Evolutionary conservation across 768 basidiomycete species (phyloP), one percentile per base, ranked within the genome.

Genomic region (Porphyrellus cyaneotinctus): DNA sequence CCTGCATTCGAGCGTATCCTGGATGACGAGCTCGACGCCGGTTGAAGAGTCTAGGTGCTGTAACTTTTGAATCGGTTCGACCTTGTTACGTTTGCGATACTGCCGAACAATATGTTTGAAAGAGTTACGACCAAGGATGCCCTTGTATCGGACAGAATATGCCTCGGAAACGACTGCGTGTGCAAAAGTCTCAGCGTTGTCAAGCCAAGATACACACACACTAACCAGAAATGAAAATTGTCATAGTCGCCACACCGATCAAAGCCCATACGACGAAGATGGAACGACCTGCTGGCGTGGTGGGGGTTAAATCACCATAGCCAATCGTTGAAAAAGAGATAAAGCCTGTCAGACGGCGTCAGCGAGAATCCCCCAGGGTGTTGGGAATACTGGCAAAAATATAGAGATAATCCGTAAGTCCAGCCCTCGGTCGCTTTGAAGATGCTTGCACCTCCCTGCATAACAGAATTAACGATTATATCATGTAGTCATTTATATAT

Each of bases 201-300:
- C 3, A 17, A 22, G 10, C 11, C 15, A 31, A 17, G 4, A 43
- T 3, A 17, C 17, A 41, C 11, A 15, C 42, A 20, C n/a, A 11
- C 79, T 10, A 39, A 87, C 87, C 79, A 7, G 88, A 85, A 53
- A 90, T 76, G 15, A 90, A 72, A 24, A 87, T 81, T 0, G 89
- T 88, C 82, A 91, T 80, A 1, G 86, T 81, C 2, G 76, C 87
- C 13, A 90, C 84, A 15, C 88, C 90, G 9, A 89, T 68, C 32
- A 91, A 67, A 0, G 88, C 86, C 89, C 89, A 91, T 4, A 82
- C 79, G 36, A 90, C 77, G 64, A 91, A 91, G 31, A 91, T 75
- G 14, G 85, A 80, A 23, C 87, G 80, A 12, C 89, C 89, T 4
- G 85, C 81, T 12, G 85, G 80, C 0, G 85, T 83, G 44, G 65